Base-by-base conservation (phyloP, 441 rosid genomes). In the Eruca vesicaria region DNA sequence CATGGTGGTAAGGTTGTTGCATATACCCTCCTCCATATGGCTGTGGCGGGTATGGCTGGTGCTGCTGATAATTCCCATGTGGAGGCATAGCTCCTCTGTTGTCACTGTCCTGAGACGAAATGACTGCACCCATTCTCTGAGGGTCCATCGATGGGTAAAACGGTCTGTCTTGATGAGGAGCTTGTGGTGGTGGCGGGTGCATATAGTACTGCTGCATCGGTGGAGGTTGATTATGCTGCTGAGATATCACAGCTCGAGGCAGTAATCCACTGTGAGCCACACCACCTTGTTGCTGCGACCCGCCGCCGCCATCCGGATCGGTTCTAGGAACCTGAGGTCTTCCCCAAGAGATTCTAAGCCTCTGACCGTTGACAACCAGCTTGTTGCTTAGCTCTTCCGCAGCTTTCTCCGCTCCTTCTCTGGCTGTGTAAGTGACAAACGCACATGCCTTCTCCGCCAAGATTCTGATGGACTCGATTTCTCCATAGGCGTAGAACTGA, bases 371-470 rank as follows among this genome's bases (percentile, higher is more conserved):
- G 68, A 91, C 80, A 7, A 94, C 97, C 28, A 95, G 84, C 82
- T 83, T 93, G 83, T 93, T 93, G 15, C 91, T 86, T 21, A 95
- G 95, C 81, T 95, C 99, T 64, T 85, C 93, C 0, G 98, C 97
- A 50, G 99, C 98, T 80, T 91, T 95, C 81, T 95, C 99, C 32
- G 98, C 97, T 31, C 97, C 99, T 87, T 95, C 99, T 73, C 99
- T 83, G 72, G 90, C 85, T 58, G 97, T 88, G 81, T 95, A 93
- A 3, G 97, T 88, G 63, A 95, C 97, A 79, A 95, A 95, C 12
- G 99, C 99, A 66, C 94, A 90, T 32, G 98, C 94, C 63, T 93
- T 86, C 61, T 95, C 96, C 1, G 89, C 89, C 75, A 90, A 88
- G 88, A 93, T 91, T 81, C 88, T 91, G 12, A 95, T 75, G 0